Conservation (phyloP, 257 asterid genomes). For the Paulownia fortunei region DNA sequence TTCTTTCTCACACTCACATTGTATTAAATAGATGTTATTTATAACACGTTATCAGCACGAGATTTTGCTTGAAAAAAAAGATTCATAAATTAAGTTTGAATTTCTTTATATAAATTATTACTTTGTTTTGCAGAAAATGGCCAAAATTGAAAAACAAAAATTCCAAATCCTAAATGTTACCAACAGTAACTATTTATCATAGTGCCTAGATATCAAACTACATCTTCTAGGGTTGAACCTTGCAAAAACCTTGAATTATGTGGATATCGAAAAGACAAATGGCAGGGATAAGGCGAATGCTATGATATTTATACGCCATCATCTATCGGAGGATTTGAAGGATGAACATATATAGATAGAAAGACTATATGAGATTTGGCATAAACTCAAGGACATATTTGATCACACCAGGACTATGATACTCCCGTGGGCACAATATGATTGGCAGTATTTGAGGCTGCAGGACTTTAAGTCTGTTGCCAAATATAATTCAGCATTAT, state of each 20-base stretch:
- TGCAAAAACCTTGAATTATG: neutral
- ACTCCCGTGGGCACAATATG: no score
- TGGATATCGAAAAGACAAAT: neutral
- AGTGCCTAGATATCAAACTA: neutral
- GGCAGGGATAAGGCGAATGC: neutral
- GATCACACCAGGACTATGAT: no score
- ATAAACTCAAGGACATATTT: no score
- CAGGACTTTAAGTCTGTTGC: neutral
- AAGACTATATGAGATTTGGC: neutral
- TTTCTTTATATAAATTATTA: no score
- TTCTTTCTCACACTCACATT: no score
- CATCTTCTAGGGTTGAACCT: neutral
- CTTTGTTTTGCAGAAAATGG: neutral
- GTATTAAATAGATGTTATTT: no score
- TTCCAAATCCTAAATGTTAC: neutral
- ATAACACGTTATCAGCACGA: no score
- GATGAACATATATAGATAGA: neutral
- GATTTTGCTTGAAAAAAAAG: no score
- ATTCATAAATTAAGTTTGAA: no score
- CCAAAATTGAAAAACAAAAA: neutral
- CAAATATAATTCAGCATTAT: neutral
- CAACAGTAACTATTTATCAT: neutral
- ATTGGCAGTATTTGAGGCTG: neutral
- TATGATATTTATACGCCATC: neutral
- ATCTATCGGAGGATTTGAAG: neutral